A percentile compares a stretch with the other conserved stretches of the same genome.
Conservation (phyloP, 768 basidiomycete genomes). For the Termitomyces sp. region DNA sequence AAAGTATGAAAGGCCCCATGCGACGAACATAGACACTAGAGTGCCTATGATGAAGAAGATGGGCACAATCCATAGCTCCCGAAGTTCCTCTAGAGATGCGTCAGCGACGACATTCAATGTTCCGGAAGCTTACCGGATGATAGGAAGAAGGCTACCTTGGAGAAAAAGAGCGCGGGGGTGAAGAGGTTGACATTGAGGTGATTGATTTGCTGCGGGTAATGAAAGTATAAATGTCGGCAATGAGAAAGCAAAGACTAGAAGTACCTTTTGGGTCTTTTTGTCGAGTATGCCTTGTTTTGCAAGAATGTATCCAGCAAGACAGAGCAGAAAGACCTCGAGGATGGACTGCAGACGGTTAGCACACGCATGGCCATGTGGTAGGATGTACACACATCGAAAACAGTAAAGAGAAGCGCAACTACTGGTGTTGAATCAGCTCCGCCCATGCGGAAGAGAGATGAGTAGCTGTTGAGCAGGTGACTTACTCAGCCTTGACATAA, state of each 20-base stretch:
- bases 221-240: not conserved
- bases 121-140: constrained; percentile 52
- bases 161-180: constrained; percentile 83
- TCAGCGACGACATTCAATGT: not conserved
- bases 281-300: constrained; percentile 79
- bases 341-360: constrained; percentile 56
- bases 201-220: constrained; percentile 56
- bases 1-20: constrained; percentile 54
- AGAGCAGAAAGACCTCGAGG: constrained; percentile 81
- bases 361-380: not conserved
- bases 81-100: constrained; percentile 53
- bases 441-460: not conserved
- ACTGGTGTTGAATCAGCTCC: constrained; percentile 22
- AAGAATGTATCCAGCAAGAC: constrained; percentile 78
- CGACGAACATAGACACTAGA: constrained; percentile 59
- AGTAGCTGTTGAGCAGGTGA: too few relatives aligned
- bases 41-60: constrained; percentile 82
- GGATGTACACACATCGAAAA: constrained; percentile 43
- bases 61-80: constrained; percentile 81
- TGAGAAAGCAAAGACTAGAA: constrained; percentile 9
- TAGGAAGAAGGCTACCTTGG: constrained; percentile 91
- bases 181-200: constrained; percentile 85
- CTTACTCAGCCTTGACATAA: too few relatives aligned
- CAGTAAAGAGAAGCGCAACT: constrained; percentile 44
- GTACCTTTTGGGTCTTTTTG: constrained; percentile 82